Conservation (phyloP, 306 rosid genomes). For the Ochetophila trinervis region DNA sequence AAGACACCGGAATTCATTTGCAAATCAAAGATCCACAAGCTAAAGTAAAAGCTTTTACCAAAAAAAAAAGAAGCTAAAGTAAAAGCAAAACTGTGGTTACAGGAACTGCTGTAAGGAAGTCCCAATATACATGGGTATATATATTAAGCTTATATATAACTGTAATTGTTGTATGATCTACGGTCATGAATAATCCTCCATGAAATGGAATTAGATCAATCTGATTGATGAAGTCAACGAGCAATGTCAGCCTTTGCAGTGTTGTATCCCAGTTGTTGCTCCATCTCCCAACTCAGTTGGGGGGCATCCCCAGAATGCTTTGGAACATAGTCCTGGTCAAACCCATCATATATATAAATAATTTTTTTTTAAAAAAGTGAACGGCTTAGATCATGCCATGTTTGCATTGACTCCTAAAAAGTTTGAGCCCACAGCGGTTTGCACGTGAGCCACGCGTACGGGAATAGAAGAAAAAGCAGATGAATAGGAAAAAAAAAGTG, state of each 20-base stretch:
- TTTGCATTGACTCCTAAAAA: not conserved
- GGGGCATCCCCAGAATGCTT: constrained; percentile 60
- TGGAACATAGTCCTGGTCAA: constrained; percentile 66
- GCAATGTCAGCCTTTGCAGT: constrained; percentile 65
- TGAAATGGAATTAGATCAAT: not conserved
- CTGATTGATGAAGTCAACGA: constrained; percentile 46
- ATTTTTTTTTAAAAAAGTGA: not conserved
- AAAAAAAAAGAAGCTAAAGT: constrained; percentile 7
- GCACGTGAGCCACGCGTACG: constrained; percentile 16
- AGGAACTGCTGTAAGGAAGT: constrained; percentile 23
- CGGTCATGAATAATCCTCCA: constrained; percentile 24
- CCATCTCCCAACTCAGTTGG: constrained; percentile 80
- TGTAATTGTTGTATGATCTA: constrained; percentile 25
- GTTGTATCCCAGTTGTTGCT: constrained; percentile 66
- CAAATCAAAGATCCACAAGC: constrained; percentile 34
- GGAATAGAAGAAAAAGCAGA: not conserved
- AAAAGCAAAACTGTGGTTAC: too few species aligned
- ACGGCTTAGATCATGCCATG: constrained; percentile 31
- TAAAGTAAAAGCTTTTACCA: too few species aligned
- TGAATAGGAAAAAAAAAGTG: not conserved
- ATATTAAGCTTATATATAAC: too few species aligned
- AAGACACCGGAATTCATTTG: not conserved
- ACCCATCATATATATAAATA: not conserved
- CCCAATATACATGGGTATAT: constrained; percentile 19
- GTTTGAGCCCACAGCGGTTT: not conserved